phyloP scores from a whole-genome alignment of 2,329 filamentous ascomycete genomes.

The Fusarium falciforme region DNA sequence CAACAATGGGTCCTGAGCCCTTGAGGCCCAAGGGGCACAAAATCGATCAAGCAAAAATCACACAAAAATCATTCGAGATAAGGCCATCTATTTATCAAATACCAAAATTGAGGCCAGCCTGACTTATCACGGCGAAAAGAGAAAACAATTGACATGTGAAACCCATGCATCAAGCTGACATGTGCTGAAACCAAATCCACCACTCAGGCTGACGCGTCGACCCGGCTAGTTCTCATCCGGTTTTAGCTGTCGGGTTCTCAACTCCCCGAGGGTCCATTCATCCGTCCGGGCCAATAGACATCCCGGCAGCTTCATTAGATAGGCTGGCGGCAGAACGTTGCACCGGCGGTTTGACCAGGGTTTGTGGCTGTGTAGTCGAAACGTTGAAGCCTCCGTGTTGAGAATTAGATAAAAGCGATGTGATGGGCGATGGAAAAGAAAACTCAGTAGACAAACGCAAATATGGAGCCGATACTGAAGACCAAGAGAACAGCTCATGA shows the following conservation, averaged over 20 bases:
- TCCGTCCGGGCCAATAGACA: not conserved
- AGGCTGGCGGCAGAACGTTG: slow-evolving; percentile 4
- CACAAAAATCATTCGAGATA: not conserved
- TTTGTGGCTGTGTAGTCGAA: not conserved
- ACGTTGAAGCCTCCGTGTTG: not conserved
- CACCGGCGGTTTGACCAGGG: slow-evolving; percentile 3
- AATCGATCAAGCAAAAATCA: not conserved
- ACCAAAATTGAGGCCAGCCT: not conserved
- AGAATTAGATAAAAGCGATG: not conserved
- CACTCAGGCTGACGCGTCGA: not conserved
- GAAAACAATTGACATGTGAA: not conserved
- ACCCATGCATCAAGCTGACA: not conserved
- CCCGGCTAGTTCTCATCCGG: not conserved
- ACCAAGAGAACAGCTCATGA: slow-evolving; percentile 25
- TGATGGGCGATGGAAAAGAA: not conserved
- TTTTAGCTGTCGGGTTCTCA: not conserved
- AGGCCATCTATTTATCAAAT: not conserved
- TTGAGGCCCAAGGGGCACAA: not conserved
- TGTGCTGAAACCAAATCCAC: not conserved
- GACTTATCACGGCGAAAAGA: not conserved
- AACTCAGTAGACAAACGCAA: not conserved
- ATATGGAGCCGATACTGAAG: slow-evolving; percentile 17
- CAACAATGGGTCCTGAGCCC: not conserved
- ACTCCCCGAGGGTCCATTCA: not conserved
- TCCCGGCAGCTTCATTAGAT: not conserved